Conservation (phyloP, 768 basidiomycete genomes). For the Trametes coccinea region DNA sequence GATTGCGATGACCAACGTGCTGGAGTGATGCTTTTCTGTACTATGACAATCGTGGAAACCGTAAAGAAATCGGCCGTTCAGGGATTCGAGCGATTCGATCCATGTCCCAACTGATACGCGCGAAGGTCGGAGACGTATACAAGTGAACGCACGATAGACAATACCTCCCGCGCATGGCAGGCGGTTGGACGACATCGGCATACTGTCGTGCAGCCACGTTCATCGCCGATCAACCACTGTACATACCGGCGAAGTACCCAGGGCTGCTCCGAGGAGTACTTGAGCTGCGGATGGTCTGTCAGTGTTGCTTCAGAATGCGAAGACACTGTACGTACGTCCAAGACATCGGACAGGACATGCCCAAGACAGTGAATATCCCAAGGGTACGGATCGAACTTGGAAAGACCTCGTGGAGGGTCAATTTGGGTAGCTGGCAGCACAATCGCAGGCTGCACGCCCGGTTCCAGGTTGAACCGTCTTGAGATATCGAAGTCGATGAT, state of each 20-base stretch:
- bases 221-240: not conserved
- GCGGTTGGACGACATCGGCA: not conserved
- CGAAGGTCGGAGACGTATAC: not conserved
- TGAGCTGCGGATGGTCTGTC: not conserved
- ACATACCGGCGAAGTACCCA: not conserved
- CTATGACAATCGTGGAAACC: too few relatives aligned
- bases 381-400: not conserved
- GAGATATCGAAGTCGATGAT: slow-evolving; percentile 4
- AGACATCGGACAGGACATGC: not conserved
- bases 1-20: too few relatives aligned
- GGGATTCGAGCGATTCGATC: too few relatives aligned
- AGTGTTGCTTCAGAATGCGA: not conserved
- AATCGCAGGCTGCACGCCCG: not conserved
- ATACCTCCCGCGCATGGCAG: not conserved
- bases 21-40: too few relatives aligned
- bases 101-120: too few relatives aligned
- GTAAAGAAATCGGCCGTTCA: too few relatives aligned
- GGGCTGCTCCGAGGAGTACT: not conserved
- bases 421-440: not conserved
- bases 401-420: not conserved
- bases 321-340: not conserved
- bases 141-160: not conserved
- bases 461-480: not conserved
- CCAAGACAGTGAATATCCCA: slow-evolving; percentile 2
- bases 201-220: not conserved